Evolutionary conservation across 2,329 filamentous ascomycete species (phyloP).

Genomic region (Magnaporthiopsis incrustans): DNA sequence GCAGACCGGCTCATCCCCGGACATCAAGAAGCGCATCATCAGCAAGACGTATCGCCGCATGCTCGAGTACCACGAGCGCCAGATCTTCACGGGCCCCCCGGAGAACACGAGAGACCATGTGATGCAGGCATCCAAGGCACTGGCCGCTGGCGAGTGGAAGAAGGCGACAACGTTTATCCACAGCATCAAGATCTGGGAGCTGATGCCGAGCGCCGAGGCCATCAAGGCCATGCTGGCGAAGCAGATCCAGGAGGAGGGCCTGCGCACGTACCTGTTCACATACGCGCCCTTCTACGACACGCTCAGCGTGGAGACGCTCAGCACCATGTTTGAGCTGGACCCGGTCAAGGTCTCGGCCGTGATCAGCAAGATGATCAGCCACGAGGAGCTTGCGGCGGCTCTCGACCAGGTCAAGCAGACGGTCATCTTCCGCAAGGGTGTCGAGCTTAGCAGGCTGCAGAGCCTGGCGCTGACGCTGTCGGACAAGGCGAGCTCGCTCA

Average conservation of each 20-base stretch:
- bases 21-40: conserved; percentile 95
- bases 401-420: conserved; percentile 96
- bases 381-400: conserved; percentile 93
- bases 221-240: conserved; percentile 97
- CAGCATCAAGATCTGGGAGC: conserved; percentile 99
- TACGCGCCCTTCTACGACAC: conserved; percentile 99
- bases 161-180: conserved; percentile 89
- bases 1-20: conserved; percentile 91
- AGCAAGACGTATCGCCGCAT: conserved; percentile 99
- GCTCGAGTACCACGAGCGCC: conserved; percentile 98
- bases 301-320: conserved; percentile 74
- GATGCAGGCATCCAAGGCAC: conserved; percentile 96
- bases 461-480: conserved; percentile 88
- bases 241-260: conserved; percentile 97
- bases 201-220: conserved; percentile 85
- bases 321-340: conserved; percentile 91
- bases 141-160: conserved; percentile 98
- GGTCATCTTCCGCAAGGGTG: conserved; percentile 98
- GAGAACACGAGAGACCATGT: conserved; percentile 99
- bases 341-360: conserved; percentile 87
- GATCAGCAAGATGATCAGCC: conserved; percentile 98
- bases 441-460: conserved; percentile 93
- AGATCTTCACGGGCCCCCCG: conserved; percentile 96
- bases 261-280: conserved; percentile 97
- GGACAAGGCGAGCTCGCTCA: conserved; percentile 92